A percentile compares a stretch with the other conserved stretches of the same genome.
Evolutionary conservation across 495 filamentous ascomycete species (phyloP).

Genomic region (Baudoinia panamericana): DNA sequence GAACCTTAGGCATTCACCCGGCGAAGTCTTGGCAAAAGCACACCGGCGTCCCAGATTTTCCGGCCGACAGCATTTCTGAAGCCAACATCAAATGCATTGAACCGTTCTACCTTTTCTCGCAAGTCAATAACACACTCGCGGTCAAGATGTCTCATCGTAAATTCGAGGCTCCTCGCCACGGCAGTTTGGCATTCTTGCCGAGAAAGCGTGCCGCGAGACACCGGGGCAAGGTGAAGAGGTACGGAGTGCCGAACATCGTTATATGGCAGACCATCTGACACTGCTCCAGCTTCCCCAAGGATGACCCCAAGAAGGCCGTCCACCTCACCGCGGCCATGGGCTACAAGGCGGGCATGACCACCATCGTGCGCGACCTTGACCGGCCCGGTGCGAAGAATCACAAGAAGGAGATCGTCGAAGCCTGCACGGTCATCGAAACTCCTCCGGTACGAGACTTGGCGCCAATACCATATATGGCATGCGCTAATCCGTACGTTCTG

Average conservation of each 20-base stretch:
- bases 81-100: no score
- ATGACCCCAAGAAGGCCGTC: slow-evolving; percentile 98
- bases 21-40: no score
- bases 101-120: no score
- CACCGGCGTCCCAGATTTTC: no score
- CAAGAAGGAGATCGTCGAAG: slow-evolving; percentile 99
- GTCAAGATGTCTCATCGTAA: slow-evolving; percentile 18
- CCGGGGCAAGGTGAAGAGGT: slow-evolving; percentile 97
- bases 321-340: slow-evolving; percentile 97
- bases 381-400: slow-evolving; percentile 98
- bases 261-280: slow-evolving; percentile 5
- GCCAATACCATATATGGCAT: slow-evolving; percentile 20
- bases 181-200: slow-evolving; percentile 92
- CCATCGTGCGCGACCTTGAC: slow-evolving; percentile 98
- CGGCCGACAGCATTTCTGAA: no score
- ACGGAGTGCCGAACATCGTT: slow-evolving; percentile 29
- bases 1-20: no score
- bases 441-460: slow-evolving; percentile 67
- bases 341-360: slow-evolving; percentile 99
- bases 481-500: slow-evolving; percentile 40
- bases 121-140: not conserved
- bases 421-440: slow-evolving; percentile 97
- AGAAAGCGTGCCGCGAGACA: slow-evolving; percentile 94
- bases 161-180: slow-evolving; percentile 83
- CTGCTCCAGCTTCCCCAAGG: slow-evolving; percentile 85